These are phyloP conservation scores for Candida stauntonica DNA, from an alignment of 805 yeast species.

Conservation along the genomic window DNA sequence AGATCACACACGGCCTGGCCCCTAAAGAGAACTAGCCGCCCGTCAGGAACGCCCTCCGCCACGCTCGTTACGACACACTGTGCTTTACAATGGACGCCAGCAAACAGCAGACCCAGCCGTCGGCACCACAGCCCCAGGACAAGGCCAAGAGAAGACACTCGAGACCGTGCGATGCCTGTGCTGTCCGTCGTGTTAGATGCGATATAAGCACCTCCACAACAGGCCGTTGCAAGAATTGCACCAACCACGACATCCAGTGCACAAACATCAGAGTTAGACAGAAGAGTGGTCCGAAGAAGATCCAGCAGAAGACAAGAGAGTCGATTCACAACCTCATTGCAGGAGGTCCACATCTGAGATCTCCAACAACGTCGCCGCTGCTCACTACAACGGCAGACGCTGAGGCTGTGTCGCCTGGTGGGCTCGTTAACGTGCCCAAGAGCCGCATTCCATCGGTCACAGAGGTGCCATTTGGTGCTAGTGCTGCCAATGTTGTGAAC, in stretches of 20 bases:
- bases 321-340: slow-evolving; percentile 12
- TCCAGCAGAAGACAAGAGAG: slow-evolving; percentile 22
- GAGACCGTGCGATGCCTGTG: slow-evolving; percentile 27
- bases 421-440: too few relatives aligned
- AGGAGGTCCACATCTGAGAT: too few relatives aligned
- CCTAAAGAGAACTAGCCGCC: too few relatives aligned
- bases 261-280: slow-evolving; percentile 23
- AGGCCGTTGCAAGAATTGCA: slow-evolving; percentile 22
- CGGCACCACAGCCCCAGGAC: slow-evolving; percentile 1
- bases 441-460: too few relatives aligned
- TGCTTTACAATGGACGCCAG: too few relatives aligned
- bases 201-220: slow-evolving; percentile 15
- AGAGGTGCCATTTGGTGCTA: too few relatives aligned
- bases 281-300: slow-evolving; percentile 25
- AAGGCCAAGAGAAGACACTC: slow-evolving; percentile 6
- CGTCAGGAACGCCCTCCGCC: too few relatives aligned
- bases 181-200: slow-evolving; percentile 25
- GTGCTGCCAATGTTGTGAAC: too few relatives aligned
- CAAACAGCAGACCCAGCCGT: too few relatives aligned
- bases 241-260: slow-evolving; percentile 21
- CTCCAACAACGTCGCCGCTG: too few relatives aligned
- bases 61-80: too few relatives aligned
- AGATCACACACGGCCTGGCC: too few relatives aligned
- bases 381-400: neutral
- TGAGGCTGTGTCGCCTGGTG: neutral